Base-by-base conservation (phyloP, 176 grass and related monocot species). In the Oryza officinalis region DNA sequence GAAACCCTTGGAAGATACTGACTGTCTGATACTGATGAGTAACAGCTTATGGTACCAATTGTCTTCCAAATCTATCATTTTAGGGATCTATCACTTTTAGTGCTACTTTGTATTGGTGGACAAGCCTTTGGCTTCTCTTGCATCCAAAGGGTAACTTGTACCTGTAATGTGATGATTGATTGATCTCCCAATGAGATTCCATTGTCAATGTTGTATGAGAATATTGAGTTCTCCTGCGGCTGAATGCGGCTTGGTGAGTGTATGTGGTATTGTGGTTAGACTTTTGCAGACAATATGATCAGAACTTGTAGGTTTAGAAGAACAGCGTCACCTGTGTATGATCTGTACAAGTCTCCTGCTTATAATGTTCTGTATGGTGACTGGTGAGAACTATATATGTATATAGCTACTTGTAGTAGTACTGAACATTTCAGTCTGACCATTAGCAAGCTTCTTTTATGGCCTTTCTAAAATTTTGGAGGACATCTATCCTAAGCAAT, bases 51-150 rank as follows among this genome's bases (percentile, higher is more conserved):
- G 2, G 12, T 72, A 65, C 66, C 72, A 83, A 25, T 63, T 41
- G 30, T 65, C 73, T 17, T 83, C 28, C 31, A 61, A 35, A 75
- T 75, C 20, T 83, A 69, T 13, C 69, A 27, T 22, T 83, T 88
- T 78, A 38, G 65, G 66, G 74, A 78, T 71, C 74, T 72, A 22
- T 71, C 31, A 6, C 66, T 8, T 83, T 8, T 83, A 66, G 41
- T 83, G 80, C 66, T 83, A 63, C 38, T 70, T 78, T 80, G 26
- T 13, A 52, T 86, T 83, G 54, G 41, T 71, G 40, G 25, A 71
- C 31, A 65, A 52, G 43, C 8, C 13, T 49, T 77, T 78, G 86
- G 73, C 73, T 72, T 65, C 80, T 83, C 80, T 17, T 65, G 22
- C 27, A 69, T 54, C n/a, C 54, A 2, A 83, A 78, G 66, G 77